Evolutionary conservation across 768 basidiomycete species (phyloP), one percentile per base, ranked within the genome.

Genomic region (Termitomyces sp.): DNA sequence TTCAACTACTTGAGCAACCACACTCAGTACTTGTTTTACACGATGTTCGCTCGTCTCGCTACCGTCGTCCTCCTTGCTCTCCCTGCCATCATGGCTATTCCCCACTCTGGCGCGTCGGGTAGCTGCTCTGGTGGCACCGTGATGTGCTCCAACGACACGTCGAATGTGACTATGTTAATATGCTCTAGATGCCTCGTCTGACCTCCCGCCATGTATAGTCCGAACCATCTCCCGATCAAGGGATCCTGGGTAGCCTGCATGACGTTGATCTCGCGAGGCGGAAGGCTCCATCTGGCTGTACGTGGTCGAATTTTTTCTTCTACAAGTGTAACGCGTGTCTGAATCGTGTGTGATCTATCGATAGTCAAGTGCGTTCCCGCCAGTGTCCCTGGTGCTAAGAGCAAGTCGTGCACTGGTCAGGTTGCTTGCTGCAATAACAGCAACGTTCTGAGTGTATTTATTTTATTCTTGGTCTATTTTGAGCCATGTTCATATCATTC

Each of bases 1-100:
- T 32, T 22, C 14, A 35, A 35, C 10, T 14, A 14, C 20, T 33
- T 2, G 11, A 20, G 24, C 11, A 35, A 22, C 26, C 20, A 13
- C 6, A 7, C 11, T 28, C 8, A 46, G 3, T 35, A 14, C 35
- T 14, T 14, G 11, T 14, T n/a, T 36, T 51, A 28, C 30, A 51
- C 30, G 5, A 56, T 56, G 48, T 51, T 51, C 20, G 38, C 41
- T 33, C 49, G 56, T 51, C 41, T 56, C 22, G 49, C 49, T 10
- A 41, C 48, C 14, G 30, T 40, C 22, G 5, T 22, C 5, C 22
- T 56, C 18, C 13, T 56, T 7, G 38, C 18, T 44, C 49, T 55
- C 11, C 45, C 45, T 9, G 22, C 33, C 26, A 8, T 47, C 26
- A n/a, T 47, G 18, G 54, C 54, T 6, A 3, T 52, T 3, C 51